Base-by-base conservation (phyloP, 805 yeast species). In the Kluyveromyces starmeri region DNA sequence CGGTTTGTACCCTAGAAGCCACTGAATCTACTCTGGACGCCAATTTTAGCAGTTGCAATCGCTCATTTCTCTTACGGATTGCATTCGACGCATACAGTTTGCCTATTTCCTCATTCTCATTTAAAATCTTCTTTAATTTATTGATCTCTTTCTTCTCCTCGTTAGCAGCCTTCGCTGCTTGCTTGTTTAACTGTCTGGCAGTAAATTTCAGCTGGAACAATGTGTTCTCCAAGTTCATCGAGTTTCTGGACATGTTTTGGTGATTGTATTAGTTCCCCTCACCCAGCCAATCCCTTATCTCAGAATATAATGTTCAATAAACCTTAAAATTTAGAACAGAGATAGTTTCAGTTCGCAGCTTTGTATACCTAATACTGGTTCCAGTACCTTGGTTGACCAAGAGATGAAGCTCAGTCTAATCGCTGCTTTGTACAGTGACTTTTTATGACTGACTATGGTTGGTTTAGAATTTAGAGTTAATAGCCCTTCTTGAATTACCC, bases 11-110 rank as follows among this genome's bases (percentile, higher is more conserved):
- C 39, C 98, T 64, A 4, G 94, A 80, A 0, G 97, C 94, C 16
- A 92, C 98, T 0, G 97, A 89, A 60, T 92, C 99, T 14, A 92
- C 83, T 38, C 96, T 64, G 0, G 95, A 83, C 0, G 96, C 81
- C 38, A 92, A 65, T 45, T 89, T 69, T 35, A 92, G 63, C 36
- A 92, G 61, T 52, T 82, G 89, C 35, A 89, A 66, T 42, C 89
- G 66, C 58, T 92, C 99, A 48, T 82, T 83, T 29, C 82, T 70
- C 58, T 92, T 92, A 33, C 99, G 71, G 28, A 94, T 85, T 24
- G 97, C 96, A 59, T 88, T 92, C 45, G 88, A 94, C 0, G 98
- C 98, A 50, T 92, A 89, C 28, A 92, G 70, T 53, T 77, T 81
- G 0, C 97, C 97, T 41, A 92, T 86, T 53, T 92, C 98, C 47